phyloP scores from a whole-genome alignment of 352 stramenopile species.

The Peronospora destructor region DNA sequence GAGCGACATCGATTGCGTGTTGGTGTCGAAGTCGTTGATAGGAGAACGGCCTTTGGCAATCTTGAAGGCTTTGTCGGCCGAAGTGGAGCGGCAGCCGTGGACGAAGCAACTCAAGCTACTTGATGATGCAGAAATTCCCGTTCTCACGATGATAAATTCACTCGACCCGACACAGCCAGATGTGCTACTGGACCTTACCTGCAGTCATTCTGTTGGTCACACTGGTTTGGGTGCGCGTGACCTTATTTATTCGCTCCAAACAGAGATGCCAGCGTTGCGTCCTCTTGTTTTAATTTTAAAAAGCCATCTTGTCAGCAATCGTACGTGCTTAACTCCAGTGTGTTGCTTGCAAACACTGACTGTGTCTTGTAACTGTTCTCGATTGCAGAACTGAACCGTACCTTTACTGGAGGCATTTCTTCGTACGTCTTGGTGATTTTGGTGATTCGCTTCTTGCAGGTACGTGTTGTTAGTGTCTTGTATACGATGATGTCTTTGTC shows the following conservation, averaged over 20 bases:
- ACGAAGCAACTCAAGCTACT: constrained; percentile 89
- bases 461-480: constrained; percentile 12
- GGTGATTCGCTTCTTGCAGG: constrained; percentile 90
- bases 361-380: constrained; percentile 21
- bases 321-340: constrained; percentile 20
- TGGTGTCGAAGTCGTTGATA: constrained; percentile 75
- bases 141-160: constrained; percentile 89
- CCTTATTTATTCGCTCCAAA: constrained; percentile 87
- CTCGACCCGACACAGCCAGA: constrained; percentile 29
- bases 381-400: constrained; percentile 80
- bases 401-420: constrained; percentile 93
- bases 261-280: constrained; percentile 89
- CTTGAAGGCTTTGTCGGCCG: constrained; percentile 84
- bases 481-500: not conserved
- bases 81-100: constrained; percentile 75
- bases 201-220: constrained; percentile 89
- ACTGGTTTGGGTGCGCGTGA: constrained; percentile 89
- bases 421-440: constrained; percentile 95
- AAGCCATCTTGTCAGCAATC: constrained; percentile 50
- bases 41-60: constrained; percentile 78
- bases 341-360: constrained; percentile 10
- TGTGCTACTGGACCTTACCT: constrained; percentile 91
- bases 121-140: constrained; percentile 90
- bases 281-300: constrained; percentile 95
- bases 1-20: constrained; percentile 96